Conservation (phyloP, 768 basidiomycete species). For the Termitomyces sp. region DNA sequence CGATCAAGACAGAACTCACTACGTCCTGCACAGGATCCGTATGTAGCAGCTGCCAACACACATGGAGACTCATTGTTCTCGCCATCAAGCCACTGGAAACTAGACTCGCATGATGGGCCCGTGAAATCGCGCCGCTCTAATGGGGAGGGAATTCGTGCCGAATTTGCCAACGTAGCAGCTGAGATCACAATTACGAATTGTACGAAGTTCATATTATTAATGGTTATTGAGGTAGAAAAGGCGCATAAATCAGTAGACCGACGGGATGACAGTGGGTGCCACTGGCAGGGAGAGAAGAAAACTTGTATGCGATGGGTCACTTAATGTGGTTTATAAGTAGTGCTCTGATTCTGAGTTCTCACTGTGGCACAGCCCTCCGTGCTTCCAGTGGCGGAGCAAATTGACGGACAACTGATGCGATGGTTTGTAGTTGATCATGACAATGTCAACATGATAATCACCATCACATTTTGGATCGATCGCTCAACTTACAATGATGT, state of each 20-base stretch:
- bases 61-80: constrained; percentile 31
- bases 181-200: constrained; percentile 5
- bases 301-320: background rate
- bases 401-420: background rate
- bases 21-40: constrained; percentile 32
- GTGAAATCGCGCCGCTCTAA: constrained; percentile 15
- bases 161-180: constrained; percentile 2
- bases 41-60: constrained; percentile 29
- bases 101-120: constrained; percentile 24
- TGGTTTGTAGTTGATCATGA: background rate
- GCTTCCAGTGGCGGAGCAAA: background rate
- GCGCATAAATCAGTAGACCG: background rate
- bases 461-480: background rate
- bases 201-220: background rate
- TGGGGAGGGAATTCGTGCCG: background rate
- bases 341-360: background rate
- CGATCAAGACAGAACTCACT: constrained; percentile 26
- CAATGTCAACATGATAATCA: background rate
- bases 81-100: constrained; percentile 36
- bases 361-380: background rate
- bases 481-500: background rate
- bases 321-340: constrained; percentile 7
- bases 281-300: background rate
- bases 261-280: background rate
- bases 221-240: background rate